Evolutionary conservation across 1,139 yeast species (phyloP).

Genomic region (Pichia sp.): DNA sequence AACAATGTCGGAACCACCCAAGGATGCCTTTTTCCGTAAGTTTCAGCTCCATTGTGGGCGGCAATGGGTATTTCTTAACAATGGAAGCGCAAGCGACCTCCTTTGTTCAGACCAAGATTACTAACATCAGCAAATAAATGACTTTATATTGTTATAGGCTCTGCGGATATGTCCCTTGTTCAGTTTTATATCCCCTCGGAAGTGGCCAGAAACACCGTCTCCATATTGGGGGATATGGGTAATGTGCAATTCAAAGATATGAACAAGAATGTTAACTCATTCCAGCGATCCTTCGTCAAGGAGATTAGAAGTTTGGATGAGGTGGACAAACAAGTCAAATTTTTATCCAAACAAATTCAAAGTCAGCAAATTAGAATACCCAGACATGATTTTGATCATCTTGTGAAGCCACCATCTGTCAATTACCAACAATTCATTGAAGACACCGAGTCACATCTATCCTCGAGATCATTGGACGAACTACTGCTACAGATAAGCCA

Average conservation of each 20-base stretch:
- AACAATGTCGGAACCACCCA: no score
- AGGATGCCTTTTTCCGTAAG: constrained; percentile 13
- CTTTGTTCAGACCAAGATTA: no score
- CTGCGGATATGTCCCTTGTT: constrained; percentile 92
- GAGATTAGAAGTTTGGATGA: constrained; percentile 70
- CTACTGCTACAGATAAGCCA: constrained; percentile 32
- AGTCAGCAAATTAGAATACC: constrained; percentile 23
- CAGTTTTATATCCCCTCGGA: constrained; percentile 92
- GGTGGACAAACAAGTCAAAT: constrained; percentile 51
- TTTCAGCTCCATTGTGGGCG: no score
- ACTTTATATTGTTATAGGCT: constrained; percentile 33
- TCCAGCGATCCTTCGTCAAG: constrained; percentile 80
- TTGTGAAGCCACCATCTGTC: constrained; percentile 16
- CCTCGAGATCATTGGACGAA: constrained; percentile 37
- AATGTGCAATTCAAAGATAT: constrained; percentile 85
- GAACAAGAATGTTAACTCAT: constrained; percentile 68
- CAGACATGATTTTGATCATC: constrained; percentile 20
- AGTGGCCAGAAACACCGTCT: constrained; percentile 79
- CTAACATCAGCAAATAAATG: no score
- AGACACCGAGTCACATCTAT: constrained; percentile 12
- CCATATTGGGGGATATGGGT: constrained; percentile 74
- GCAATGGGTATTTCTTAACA: no score
- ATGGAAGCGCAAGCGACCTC: no score
- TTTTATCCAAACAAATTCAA: constrained; percentile 24
- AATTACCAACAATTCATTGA: constrained; percentile 9